A percentile compares a stretch with the other conserved stretches of the same genome.
These are phyloP conservation scores for Scheffersomyces insectosa DNA, from an alignment of 1,139 yeast species.

Conservation along the genomic window DNA sequence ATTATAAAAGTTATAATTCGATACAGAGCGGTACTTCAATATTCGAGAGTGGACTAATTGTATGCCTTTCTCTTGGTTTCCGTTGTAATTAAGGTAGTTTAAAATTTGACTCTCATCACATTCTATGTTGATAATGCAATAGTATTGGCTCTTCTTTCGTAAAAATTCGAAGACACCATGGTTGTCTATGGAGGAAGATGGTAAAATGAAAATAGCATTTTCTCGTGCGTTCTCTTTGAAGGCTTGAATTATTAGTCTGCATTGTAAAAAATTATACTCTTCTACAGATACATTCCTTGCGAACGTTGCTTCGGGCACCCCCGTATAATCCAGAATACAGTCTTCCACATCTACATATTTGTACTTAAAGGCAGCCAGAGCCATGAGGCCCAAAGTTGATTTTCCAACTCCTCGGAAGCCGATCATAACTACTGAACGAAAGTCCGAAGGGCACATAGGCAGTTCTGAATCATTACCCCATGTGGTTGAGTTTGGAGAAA, in stretches of 20 bases:
- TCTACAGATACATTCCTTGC: not conserved
- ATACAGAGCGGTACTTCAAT: conserved; percentile 6
- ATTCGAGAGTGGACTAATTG: conserved; percentile 8
- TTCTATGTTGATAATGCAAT: conserved; percentile 13
- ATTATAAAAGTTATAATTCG: conserved; percentile 14
- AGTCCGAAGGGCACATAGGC: not conserved
- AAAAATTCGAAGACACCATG: conserved; percentile 7
- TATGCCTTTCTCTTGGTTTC: conserved; percentile 9
- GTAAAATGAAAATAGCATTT: conserved; percentile 11
- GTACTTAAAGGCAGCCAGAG: conserved; percentile 14
- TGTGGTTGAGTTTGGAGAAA: no score
- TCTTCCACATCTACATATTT: conserved; percentile 14
- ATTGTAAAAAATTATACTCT: conserved; percentile 7
- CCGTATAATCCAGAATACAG: conserved; percentile 10
- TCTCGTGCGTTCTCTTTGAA: conserved; percentile 4
- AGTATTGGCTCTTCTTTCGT: conserved; percentile 3
- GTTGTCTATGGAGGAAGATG: conserved; percentile 13
- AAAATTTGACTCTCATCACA: conserved; percentile 11
- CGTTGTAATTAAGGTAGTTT: conserved; percentile 8
- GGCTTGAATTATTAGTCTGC: conserved; percentile 6
- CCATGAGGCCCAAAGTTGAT: conserved; percentile 18
- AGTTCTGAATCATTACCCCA: no score
- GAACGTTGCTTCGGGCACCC: not conserved
- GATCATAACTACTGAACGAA: conserved; percentile 9
- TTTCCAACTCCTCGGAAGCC: conserved; percentile 21